Base-by-base conservation (phyloP, 2,329 filamentous ascomycete genomes). In the Diplodia corticola region DNA sequence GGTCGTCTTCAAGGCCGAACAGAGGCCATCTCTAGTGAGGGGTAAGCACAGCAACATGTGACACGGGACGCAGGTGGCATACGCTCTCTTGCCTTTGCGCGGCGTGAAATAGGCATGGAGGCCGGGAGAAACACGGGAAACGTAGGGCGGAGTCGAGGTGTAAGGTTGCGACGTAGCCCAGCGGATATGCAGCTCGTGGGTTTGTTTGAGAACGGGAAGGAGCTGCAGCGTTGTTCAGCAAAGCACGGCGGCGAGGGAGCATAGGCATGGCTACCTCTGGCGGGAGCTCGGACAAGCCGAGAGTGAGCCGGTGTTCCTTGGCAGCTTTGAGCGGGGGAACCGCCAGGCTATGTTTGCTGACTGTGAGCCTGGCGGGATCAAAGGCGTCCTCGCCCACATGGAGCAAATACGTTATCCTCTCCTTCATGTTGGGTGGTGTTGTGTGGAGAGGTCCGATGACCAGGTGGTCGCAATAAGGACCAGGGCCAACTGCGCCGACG, bases 91-190 rank as follows among this genome's bases (percentile, higher is more conserved):
- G 28, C 77, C 74, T 35, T 79, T 74, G 5, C 77, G 76, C 0
- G 90, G 90, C 0, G 89, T 91, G 74, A 89, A 93, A 72, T 91
- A 91, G 28, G 93, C 81, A 80, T 97, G 93, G 24, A 98, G 80
- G 2, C 94, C 94, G 0, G 93, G 89, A 1, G 92, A 88, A 15
- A 93, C 78, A 67, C 91, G 86, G 61, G 92, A 92, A 50, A 86
- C 81, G 72, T 95, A 89, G 1, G 93, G 93, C 46, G 88, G 83
- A 51, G 89, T 80, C 1, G 85, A 81, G 46, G 85, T 80, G 74
- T 89, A 89, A 1, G 83, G 72, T 6, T 74, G 72, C 2, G 86
- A 80, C 15, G 88, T 86, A n/a, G 86, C 84, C 91, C 93, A 97
- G 75, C 90, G 87, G 67, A 97, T 80, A 76, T 94, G 90, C 49